Base-by-base conservation (phyloP, 176 grass and related monocot species). In the Hordeum marinum region DNA sequence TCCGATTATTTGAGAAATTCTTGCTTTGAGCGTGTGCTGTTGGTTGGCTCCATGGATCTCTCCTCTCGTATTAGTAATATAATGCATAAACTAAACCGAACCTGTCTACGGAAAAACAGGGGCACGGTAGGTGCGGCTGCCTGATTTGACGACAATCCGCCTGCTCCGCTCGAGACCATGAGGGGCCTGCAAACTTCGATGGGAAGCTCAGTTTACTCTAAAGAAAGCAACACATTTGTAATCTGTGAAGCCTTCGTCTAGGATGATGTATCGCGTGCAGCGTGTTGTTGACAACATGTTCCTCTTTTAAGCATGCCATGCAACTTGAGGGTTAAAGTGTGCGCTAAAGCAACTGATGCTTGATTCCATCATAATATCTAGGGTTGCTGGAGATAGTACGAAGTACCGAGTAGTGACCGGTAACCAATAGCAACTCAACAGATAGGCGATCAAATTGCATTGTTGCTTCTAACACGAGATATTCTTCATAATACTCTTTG, bases 241-340 rank as follows among this genome's bases (percentile, higher is more conserved):
- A 26, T 52, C 77, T 80, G 76, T 85, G 35, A 26, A 18, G n/a
- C 7, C 15, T 52, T 52, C 5, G 15, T 18, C 6, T 25, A 11
- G 4, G 3, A 27, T 76, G 26, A 69, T 35, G 83, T 7, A 54
- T 81, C 20, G 68, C 12, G 70, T 43, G 65, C 71, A 17, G 26
- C 8, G 25, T 42, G 27, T 11, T 11, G 83, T 54, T 72, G 78
- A 82, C 82, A 54, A 63, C 20, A 42, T 42, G 21, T 42, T 42
- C 6, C 63, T 36, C 82, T 89, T 82, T 35, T 36, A 82, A 20
- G 83, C 24, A 32, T 55, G 88, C 41, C 79, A 82, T 78, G 83
- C 78, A 82, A 72, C 57, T 55, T 69, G 29, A 20, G 17, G 15
- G 21, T 9, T 39, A 32, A 40, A 69, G 35, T n/a, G 35, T 69